These are phyloP conservation scores for Narthecium ossifragum DNA, from an alignment of 106 monocot genomes.

Conservation along the genomic window DNA sequence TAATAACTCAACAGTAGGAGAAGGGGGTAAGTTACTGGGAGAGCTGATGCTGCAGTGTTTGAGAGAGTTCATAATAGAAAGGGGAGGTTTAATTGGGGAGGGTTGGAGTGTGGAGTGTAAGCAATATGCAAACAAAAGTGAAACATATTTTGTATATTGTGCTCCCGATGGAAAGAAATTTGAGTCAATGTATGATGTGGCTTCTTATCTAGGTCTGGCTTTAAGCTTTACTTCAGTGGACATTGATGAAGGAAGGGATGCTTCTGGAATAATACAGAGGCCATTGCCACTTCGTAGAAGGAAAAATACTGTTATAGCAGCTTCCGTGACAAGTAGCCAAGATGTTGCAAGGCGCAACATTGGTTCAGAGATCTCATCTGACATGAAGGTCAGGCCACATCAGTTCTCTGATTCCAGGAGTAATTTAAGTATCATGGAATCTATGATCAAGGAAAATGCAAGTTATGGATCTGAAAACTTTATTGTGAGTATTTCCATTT, in stretches of 20 bases:
- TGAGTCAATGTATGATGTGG: constrained; percentile 72
- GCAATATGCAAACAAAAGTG: constrained; percentile 21
- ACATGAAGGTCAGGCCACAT: constrained; percentile 24
- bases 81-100: constrained; percentile 41
- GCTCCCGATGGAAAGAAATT: constrained; percentile 72
- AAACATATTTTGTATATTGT: constrained; percentile 40
- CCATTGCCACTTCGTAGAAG: constrained; percentile 34
- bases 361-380: constrained; percentile 29
- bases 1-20: constrained; percentile 6
- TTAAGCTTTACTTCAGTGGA: constrained; percentile 28
- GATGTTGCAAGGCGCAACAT: constrained; percentile 15
- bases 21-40: constrained; percentile 16
- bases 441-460: constrained; percentile 13
- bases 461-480: constrained; percentile 12
- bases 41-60: constrained; percentile 37
- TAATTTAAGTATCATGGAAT: constrained; percentile 20
- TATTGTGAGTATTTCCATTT: constrained; percentile 28
- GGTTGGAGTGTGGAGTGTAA: constrained; percentile 63
- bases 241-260: constrained; percentile 37
- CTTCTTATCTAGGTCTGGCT: constrained; percentile 50
- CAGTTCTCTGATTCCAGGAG: constrained; percentile 17
- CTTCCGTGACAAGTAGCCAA: constrained; percentile 29
- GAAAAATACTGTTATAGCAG: constrained; percentile 51
- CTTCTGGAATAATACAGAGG: constrained; percentile 29
- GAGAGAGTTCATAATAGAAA: constrained; percentile 44